Conservation (phyloP, 2,329 filamentous ascomycete genomes). For the Fusarium concolor region DNA sequence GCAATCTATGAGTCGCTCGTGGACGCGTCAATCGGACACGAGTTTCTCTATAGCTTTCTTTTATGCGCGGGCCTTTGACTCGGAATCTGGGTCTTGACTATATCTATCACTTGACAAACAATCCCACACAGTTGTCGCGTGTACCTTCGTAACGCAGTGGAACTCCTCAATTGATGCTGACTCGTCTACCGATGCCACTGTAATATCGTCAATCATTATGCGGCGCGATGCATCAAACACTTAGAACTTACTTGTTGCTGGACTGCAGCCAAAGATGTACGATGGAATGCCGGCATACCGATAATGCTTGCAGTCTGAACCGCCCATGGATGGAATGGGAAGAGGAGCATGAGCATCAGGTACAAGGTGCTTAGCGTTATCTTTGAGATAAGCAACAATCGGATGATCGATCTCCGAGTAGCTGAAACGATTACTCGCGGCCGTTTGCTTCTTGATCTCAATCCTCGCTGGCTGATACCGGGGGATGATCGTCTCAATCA, state of each 20-base stretch:
- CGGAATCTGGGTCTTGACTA: too few species aligned
- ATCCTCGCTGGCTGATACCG: background rate
- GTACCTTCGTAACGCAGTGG: slow-evolving; percentile 6
- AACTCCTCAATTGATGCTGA: slow-evolving; percentile 2
- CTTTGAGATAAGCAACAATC: background rate
- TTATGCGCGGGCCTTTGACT: too few species aligned
- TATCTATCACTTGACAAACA: background rate
- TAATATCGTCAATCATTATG: background rate
- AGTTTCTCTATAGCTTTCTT: too few species aligned
- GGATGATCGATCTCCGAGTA: background rate
- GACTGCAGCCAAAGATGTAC: slow-evolving; percentile 10
- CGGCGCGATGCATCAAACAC: accelerated
- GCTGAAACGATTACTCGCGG: slow-evolving; percentile 2
- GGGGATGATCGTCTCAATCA: background rate
- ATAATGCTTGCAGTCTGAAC: slow-evolving; percentile 10
- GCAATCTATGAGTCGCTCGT: too few species aligned
- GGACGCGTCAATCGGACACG: too few species aligned
- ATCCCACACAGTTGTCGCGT: slow-evolving; percentile 11
- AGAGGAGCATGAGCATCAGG: background rate
- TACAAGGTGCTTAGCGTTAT: background rate
- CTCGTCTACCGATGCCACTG: slow-evolving; percentile 6
- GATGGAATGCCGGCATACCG: background rate
- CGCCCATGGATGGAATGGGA: slow-evolving; percentile 9
- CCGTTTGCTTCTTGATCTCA: background rate
- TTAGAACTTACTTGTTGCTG: background rate